Conservation (phyloP, 352 stramenopile genomes). For the Phytophthora syringae region DNA sequence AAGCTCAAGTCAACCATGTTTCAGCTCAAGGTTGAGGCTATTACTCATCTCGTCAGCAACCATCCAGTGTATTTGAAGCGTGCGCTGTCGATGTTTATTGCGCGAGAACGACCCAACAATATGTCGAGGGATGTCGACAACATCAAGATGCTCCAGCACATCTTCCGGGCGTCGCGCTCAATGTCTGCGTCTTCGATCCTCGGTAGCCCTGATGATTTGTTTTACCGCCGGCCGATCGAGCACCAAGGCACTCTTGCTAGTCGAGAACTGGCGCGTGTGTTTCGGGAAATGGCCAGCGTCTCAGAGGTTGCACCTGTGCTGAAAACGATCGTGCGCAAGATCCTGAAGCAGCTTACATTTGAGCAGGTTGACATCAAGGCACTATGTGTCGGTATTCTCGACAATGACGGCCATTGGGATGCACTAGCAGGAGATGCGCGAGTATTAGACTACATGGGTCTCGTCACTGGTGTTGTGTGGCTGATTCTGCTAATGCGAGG, state of each 20-base stretch:
- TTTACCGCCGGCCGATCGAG: constrained; percentile 57
- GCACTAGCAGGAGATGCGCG: constrained; percentile 60
- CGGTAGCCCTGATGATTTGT: constrained; percentile 56
- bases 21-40: constrained; percentile 85
- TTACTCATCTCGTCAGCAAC: constrained; percentile 81
- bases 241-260: constrained; percentile 74
- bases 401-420: constrained; percentile 82
- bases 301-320: constrained; percentile 82
- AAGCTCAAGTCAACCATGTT: constrained; percentile 91
- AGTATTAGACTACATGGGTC: constrained; percentile 79
- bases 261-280: constrained; percentile 76
- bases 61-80: constrained; percentile 72
- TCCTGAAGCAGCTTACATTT: constrained; percentile 81
- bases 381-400: constrained; percentile 77
- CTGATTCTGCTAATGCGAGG: constrained; percentile 80
- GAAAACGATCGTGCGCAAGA: constrained; percentile 88
- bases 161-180: constrained; percentile 73
- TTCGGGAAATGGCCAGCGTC: constrained; percentile 78
- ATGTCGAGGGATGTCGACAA: constrained; percentile 90
- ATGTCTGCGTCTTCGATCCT: constrained; percentile 36
- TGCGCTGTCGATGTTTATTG: constrained; percentile 75
- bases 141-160: constrained; percentile 91
- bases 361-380: constrained; percentile 87
- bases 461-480: constrained; percentile 81
- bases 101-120: constrained; percentile 79